Percentiles rank a stretch among this genome's conserved stretches.
These are phyloP conservation scores for Melanogaster broomeanus DNA, from an alignment of 768 basidiomycete species.

Conservation along the genomic window DNA sequence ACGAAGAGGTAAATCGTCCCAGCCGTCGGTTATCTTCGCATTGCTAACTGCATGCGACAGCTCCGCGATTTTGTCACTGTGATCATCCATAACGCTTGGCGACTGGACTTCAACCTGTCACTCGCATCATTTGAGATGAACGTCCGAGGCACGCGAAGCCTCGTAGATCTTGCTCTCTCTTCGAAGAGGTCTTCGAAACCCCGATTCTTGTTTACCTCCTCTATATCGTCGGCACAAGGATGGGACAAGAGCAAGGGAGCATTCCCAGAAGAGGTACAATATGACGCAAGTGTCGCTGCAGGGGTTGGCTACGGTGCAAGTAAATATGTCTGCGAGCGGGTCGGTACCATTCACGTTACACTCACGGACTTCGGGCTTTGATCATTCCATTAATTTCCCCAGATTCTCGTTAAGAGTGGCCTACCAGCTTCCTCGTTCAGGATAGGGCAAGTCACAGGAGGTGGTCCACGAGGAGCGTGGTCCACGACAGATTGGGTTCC, in stretches of 20 bases:
- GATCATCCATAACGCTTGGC: constrained; percentile 52
- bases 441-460: constrained; percentile 40
- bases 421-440: constrained; percentile 35
- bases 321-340: constrained; percentile 29
- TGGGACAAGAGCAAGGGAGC: constrained; percentile 14
- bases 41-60: constrained; percentile 27
- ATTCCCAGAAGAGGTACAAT: constrained; percentile 35
- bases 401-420: constrained; percentile 35
- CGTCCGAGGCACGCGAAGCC: constrained; percentile 43
- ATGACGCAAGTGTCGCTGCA: constrained; percentile 27
- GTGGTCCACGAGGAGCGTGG: constrained; percentile 37
- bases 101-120: constrained; percentile 51
- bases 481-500: constrained; percentile 39
- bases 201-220: constrained; percentile 43
- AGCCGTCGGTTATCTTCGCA: constrained; percentile 18
- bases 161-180: constrained; percentile 26
- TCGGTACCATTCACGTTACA: constrained; percentile 14
- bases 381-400: neutral
- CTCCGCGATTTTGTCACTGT: constrained; percentile 31
- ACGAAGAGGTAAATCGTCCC: constrained; percentile 20
- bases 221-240: constrained; percentile 30
- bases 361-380: neutral
- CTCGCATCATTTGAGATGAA: constrained; percentile 53
- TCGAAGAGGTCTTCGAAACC: constrained; percentile 28
- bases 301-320: constrained; percentile 39